Evolutionary conservation across 345 rosid genomes (phyloP).

Genomic region (Gossypium rotundifolium): DNA sequence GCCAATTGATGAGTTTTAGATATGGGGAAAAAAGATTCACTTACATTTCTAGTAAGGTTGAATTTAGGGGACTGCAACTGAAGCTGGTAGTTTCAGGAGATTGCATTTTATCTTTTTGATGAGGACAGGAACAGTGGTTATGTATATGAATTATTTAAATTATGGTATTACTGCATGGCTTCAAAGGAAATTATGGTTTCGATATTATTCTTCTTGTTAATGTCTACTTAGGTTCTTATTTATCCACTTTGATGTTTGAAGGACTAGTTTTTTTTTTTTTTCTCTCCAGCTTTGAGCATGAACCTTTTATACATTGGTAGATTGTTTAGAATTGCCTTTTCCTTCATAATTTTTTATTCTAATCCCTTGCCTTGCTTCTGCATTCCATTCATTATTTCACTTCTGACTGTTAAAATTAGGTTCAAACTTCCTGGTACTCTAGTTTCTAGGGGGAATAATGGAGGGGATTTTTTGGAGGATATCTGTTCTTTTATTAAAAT

Average conservation of each 20-base stretch:
- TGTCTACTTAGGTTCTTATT: too few species aligned
- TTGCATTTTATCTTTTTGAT: background rate
- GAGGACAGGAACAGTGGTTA: background rate
- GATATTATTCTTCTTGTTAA: background rate
- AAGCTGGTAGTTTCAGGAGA: background rate
- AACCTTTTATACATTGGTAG: too few species aligned
- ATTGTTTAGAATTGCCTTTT: background rate
- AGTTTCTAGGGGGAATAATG: background rate
- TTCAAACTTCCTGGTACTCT: background rate
- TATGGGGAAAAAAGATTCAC: background rate
- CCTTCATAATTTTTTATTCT: background rate
- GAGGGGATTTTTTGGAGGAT: background rate
- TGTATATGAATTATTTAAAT: background rate
- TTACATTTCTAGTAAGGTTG: background rate
- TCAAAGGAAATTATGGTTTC: background rate
- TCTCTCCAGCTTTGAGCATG: too few species aligned
- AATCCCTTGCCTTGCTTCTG: background rate
- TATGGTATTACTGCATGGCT: background rate
- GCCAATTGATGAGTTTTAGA: background rate
- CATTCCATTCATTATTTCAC: background rate
- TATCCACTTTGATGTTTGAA: too few species aligned
- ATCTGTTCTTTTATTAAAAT: background rate
- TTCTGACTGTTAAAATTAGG: background rate
- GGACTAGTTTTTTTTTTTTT: too few species aligned
- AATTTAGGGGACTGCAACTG: background rate